Conservation (phyloP, 2,329 filamentous ascomycete species). For the Mycosphaerella sp. region DNA sequence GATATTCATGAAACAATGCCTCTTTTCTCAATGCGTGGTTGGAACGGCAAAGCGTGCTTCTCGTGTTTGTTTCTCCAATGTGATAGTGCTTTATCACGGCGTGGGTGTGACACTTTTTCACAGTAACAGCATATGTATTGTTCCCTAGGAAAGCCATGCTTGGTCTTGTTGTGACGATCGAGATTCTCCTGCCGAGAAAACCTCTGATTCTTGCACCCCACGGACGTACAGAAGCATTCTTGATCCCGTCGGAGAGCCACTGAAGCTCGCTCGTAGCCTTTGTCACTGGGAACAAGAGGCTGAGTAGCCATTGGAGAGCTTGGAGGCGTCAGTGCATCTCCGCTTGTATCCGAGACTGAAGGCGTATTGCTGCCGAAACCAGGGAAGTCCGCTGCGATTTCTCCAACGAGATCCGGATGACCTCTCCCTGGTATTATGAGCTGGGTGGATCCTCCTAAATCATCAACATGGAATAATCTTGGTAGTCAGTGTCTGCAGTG, state of each 20-base stretch:
- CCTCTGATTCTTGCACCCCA: neutral
- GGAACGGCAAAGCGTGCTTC: neutral
- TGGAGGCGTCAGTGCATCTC: neutral
- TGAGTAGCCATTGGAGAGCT: neutral
- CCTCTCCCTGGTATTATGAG: neutral
- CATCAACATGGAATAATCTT: neutral
- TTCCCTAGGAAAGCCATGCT: neutral
- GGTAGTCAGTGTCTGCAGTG: neutral
- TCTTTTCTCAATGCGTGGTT: neutral
- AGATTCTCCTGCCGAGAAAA: neutral
- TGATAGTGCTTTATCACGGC: neutral
- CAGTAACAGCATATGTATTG: neutral
- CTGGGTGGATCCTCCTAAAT: neutral
- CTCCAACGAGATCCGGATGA: neutral
- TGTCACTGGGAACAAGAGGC: neutral
- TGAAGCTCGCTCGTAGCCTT: neutral
- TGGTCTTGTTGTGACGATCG: neutral
- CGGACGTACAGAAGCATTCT: neutral
- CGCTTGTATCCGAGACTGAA: neutral
- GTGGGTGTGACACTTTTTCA: neutral
- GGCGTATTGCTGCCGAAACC: neutral
- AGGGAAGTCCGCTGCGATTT: neutral
- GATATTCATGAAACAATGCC: no score
- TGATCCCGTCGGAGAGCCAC: neutral
- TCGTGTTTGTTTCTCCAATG: neutral